Percentiles rank a stretch among this genome's conserved stretches.
Evolutionary conservation across 768 basidiomycete genomes (phyloP).

Genomic region (Boletus tomentosulus): DNA sequence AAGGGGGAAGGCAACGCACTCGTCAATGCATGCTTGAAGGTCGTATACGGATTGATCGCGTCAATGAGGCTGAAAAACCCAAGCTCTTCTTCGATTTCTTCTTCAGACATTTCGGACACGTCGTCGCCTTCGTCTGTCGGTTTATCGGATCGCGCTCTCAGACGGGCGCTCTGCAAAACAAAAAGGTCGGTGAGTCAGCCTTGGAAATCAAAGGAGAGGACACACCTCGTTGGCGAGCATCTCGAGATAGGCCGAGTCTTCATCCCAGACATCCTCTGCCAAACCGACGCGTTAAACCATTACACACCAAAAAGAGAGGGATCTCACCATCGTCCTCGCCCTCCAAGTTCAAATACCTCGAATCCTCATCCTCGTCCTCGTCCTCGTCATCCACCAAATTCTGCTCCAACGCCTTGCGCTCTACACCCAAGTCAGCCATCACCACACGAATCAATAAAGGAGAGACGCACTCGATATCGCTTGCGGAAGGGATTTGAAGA

Average conservation of each 20-base stretch:
- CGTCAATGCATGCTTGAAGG: conserved; percentile 76
- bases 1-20: conserved; percentile 36
- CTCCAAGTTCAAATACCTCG: conserved; percentile 52
- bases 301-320: not conserved
- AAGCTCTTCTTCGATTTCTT: conserved; percentile 75
- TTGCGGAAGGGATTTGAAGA: conserved; percentile 75
- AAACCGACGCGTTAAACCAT: not conserved
- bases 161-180: conserved; percentile 57
- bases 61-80: conserved; percentile 85
- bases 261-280: conserved; percentile 85
- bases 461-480: conserved; percentile 64
- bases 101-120: conserved; percentile 41
- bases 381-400: conserved; percentile 39
- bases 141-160: conserved; percentile 59
- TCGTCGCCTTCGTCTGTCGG: conserved; percentile 25
- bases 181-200: not conserved
- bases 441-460: not conserved
- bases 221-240: conserved; percentile 79
- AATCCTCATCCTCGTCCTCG: conserved; percentile 49
- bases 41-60: conserved; percentile 66
- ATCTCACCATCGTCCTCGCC: conserved; percentile 58
- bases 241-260: conserved; percentile 85
- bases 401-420: conserved; percentile 58
- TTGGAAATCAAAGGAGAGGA: not conserved
- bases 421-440: conserved; percentile 29